phyloP scores from a whole-genome alignment of 1,139 yeast genomes.

The Kodamaea arcana region DNA sequence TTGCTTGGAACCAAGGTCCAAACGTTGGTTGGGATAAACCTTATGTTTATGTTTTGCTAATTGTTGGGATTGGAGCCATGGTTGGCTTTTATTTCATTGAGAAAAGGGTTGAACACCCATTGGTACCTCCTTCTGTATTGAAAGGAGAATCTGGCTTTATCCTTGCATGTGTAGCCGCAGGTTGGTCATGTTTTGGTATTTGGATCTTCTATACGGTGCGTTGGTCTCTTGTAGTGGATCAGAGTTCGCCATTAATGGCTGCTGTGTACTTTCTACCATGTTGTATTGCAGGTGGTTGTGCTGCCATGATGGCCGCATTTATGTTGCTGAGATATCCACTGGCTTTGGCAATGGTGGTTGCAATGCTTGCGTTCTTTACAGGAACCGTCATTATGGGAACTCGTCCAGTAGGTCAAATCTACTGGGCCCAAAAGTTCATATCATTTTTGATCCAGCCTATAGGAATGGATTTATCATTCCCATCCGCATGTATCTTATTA shows the following conservation, averaged over 20 bases:
- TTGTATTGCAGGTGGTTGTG: constrained; percentile 38
- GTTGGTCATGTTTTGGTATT: constrained; percentile 61
- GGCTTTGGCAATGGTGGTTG: constrained; percentile 38
- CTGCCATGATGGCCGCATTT: constrained; percentile 42
- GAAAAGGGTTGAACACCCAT: constrained; percentile 34
- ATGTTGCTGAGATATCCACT: constrained; percentile 37
- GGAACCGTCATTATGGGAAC: constrained; percentile 43
- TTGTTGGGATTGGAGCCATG: constrained; percentile 41
- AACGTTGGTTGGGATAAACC: constrained; percentile 51
- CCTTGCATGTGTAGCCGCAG: constrained; percentile 48
- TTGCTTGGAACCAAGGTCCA: constrained; percentile 64
- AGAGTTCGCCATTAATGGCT: constrained; percentile 28
- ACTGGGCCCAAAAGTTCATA: constrained; percentile 54
- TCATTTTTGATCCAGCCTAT: constrained; percentile 44
- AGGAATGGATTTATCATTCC: constrained; percentile 67
- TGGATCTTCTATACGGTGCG: constrained; percentile 49
- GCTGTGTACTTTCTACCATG: constrained; percentile 41
- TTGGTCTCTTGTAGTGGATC: constrained; percentile 30
- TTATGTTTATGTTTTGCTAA: constrained; percentile 47
- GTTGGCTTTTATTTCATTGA: constrained; percentile 36
- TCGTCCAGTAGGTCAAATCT: constrained; percentile 42
- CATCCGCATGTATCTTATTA: constrained; percentile 54
- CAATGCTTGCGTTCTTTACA: constrained; percentile 42
- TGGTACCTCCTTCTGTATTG: constrained; percentile 43
- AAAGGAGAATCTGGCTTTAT: constrained; percentile 42